These are phyloP conservation scores for Cryphonectria nitschkei DNA, from an alignment of 2,329 filamentous ascomycete genomes.

Conservation along the genomic window DNA sequence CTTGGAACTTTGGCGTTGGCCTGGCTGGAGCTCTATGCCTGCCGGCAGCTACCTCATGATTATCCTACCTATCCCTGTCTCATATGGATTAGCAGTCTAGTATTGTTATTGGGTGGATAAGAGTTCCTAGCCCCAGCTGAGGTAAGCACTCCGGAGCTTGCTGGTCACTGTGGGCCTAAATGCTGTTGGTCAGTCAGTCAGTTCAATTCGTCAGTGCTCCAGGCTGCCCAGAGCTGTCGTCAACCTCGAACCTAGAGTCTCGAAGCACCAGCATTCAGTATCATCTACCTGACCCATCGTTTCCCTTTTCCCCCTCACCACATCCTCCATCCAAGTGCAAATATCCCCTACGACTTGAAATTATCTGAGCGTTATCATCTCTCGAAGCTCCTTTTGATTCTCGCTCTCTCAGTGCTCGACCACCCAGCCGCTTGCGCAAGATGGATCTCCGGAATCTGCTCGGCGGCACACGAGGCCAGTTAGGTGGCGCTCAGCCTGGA, in stretches of 20 bases:
- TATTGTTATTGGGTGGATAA: background rate
- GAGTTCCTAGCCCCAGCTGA: background rate
- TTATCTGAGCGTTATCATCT: too few relatives aligned
- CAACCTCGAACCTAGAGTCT: conserved; percentile 32
- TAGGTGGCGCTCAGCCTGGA: conserved; percentile 63
- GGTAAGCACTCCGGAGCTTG: background rate
- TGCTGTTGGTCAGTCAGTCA: background rate
- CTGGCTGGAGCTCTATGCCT: conserved; percentile 1
- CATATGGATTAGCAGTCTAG: background rate
- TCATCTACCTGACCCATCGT: background rate
- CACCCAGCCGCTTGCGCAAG: conserved; percentile 33
- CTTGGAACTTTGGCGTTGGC: background rate
- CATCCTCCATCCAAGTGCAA: background rate
- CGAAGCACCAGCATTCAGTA: background rate
- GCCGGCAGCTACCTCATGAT: background rate
- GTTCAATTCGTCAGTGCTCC: conserved; percentile 14
- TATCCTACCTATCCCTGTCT: background rate
- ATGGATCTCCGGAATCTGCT: conserved; percentile 97
- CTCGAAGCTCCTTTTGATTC: conserved; percentile 21
- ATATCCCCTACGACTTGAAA: background rate
- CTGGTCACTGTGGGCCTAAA: background rate
- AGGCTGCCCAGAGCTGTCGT: conserved; percentile 41
- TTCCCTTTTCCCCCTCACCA: background rate
- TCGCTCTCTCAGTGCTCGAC: conserved; percentile 26
- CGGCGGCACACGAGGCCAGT: conserved; percentile 69